Evolutionary conservation across 164 flowering plant genomes (phyloP).

Genomic region (Tetracentron sinense): DNA sequence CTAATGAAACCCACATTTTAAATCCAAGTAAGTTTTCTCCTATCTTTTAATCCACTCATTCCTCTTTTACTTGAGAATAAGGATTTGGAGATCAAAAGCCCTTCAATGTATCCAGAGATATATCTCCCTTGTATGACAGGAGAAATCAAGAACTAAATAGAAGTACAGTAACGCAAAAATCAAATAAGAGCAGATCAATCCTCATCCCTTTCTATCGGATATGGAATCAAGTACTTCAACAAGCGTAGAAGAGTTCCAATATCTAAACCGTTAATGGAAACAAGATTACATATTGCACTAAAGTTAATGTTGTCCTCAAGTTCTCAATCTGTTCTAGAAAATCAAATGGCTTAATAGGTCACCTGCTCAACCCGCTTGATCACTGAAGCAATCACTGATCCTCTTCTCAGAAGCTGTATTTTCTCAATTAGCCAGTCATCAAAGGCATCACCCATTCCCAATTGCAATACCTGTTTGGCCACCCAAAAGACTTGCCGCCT

Average conservation of each 20-base stretch:
- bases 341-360: background rate
- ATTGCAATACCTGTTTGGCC: constrained; percentile 91
- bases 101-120: too few species aligned
- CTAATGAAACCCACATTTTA: too few species aligned
- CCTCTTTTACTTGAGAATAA: too few species aligned
- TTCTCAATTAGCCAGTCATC: constrained; percentile 98
- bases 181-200: background rate
- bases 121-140: background rate
- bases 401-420: constrained; percentile 81
- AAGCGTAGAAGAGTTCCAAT: too few species aligned
- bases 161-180: background rate
- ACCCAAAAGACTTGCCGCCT: constrained; percentile 98
- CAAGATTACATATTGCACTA: background rate
- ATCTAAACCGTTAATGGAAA: too few species aligned
- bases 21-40: too few species aligned
- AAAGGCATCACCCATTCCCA: constrained; percentile 99
- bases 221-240: background rate
- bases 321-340: background rate
- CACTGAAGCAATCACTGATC: constrained; percentile 83
- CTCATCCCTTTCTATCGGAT: background rate
- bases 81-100: too few species aligned
- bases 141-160: background rate
- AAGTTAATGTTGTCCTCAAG: background rate
- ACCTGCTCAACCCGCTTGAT: constrained; percentile 85
- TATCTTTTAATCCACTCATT: too few species aligned